These are phyloP conservation scores for Sclerotinia glacialis DNA, from an alignment of 2,329 filamentous ascomycete species.

Conservation along the genomic window DNA sequence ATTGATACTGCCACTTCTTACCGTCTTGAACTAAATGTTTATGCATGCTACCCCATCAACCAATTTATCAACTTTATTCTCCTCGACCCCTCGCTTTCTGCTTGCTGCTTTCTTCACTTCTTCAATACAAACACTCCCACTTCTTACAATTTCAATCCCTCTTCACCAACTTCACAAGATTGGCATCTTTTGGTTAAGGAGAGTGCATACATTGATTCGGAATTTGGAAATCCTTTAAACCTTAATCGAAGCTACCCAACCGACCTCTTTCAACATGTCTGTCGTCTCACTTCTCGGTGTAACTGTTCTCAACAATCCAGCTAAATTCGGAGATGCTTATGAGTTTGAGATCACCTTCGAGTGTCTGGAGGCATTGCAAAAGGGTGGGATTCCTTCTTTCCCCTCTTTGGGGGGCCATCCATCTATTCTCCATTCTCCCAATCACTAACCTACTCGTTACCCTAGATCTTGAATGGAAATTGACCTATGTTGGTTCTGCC, in stretches of 20 bases:
- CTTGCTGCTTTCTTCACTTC: constrained; percentile 4
- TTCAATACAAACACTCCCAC: background rate
- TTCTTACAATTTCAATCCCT: background rate
- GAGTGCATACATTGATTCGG: background rate
- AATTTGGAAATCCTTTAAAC: background rate
- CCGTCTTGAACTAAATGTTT: constrained; percentile 9
- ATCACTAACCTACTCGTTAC: constrained; percentile 27
- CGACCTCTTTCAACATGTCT: constrained; percentile 64
- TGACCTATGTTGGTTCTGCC: constrained; percentile 97
- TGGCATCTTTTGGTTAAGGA: constrained; percentile 14
- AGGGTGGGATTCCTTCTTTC: constrained; percentile 57
- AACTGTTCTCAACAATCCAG: constrained; percentile 95
- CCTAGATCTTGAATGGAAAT: constrained; percentile 95
- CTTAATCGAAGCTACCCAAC: background rate
- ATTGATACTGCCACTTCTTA: background rate
- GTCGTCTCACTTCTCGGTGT: constrained; percentile 95
- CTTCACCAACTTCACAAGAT: background rate
- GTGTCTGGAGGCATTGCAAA: constrained; percentile 89
- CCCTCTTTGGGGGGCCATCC: background rate
- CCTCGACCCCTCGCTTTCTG: background rate
- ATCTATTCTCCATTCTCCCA: background rate
- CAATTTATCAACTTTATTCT: constrained; percentile 12
- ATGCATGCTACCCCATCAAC: constrained; percentile 11
- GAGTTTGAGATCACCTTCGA: constrained; percentile 99
- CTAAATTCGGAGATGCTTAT: constrained; percentile 87